Percentiles rank a stretch among this genome's conserved stretches.
phyloP scores from a whole-genome alignment of 805 yeast species.

The Pichia nakasei region DNA sequence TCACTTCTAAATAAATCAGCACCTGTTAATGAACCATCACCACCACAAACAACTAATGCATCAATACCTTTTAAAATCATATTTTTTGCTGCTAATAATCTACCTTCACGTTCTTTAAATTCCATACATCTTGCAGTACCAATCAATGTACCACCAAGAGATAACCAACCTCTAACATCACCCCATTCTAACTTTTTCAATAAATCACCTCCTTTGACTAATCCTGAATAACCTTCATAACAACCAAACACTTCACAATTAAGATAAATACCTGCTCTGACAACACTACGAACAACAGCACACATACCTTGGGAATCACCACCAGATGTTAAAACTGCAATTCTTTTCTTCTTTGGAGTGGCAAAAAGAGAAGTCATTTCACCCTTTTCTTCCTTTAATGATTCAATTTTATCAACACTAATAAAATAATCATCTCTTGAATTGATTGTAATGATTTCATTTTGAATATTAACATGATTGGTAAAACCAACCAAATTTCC shows the following conservation, averaged over 20 bases:
- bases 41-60: constrained; percentile 94
- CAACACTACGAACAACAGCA: constrained; percentile 91
- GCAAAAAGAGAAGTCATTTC: background rate
- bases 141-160: constrained; percentile 89
- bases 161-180: constrained; percentile 89
- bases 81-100: constrained; percentile 75
- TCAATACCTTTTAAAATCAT: constrained; percentile 85
- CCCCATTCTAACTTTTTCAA: constrained; percentile 82
- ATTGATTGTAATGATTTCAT: background rate
- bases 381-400: background rate
- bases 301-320: constrained; percentile 99
- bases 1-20: constrained; percentile 91
- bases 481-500: constrained; percentile 54
- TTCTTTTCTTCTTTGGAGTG: constrained; percentile 24
- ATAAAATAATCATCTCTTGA: constrained; percentile 10
- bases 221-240: constrained; percentile 91
- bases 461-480: constrained; percentile 12
- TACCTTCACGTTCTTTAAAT: constrained; percentile 78
- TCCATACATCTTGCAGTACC: constrained; percentile 93
- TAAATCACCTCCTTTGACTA: constrained; percentile 72
- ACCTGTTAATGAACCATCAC: constrained; percentile 97
- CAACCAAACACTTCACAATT: constrained; percentile 90
- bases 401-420: constrained; percentile 1
- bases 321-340: constrained; percentile 97
- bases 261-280: constrained; percentile 77